These are phyloP conservation scores for Trichophyton rubrum DNA, from an alignment of 2,329 filamentous ascomycete genomes.

Conservation along the genomic window DNA sequence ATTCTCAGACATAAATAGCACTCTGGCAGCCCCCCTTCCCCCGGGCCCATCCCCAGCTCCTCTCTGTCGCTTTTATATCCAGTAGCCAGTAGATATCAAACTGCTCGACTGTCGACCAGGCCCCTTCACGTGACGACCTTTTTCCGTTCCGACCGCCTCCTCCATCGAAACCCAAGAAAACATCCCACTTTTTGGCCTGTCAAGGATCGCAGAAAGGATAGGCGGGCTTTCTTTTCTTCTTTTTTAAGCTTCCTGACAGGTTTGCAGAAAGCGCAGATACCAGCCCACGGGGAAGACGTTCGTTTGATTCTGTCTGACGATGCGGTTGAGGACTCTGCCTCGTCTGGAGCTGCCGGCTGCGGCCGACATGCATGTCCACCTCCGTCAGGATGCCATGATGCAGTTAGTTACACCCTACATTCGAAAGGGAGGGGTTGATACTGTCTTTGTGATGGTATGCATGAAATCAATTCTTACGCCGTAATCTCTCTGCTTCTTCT, in stretches of 20 bases:
- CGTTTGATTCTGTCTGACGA: background rate
- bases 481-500: background rate
- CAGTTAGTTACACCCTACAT: slow-evolving; percentile 44
- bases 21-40: no score
- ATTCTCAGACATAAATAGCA: no score
- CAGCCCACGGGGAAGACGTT: background rate
- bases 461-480: background rate
- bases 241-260: background rate
- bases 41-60: no score
- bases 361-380: slow-evolving; percentile 41
- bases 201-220: background rate
- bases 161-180: background rate
- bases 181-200: background rate
- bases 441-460: slow-evolving; percentile 42
- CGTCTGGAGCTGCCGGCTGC: slow-evolving; percentile 10
- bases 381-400: slow-evolving; percentile 55
- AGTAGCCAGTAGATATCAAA: no score
- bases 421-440: slow-evolving; percentile 52
- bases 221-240: background rate
- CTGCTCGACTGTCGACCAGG: no score
- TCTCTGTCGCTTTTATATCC: no score
- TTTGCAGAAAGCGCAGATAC: background rate
- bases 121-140: no score
- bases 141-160: background rate
- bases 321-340: slow-evolving; percentile 9